Percentiles rank a stretch among this genome's conserved stretches.
Evolutionary conservation across 495 filamentous ascomycete genomes (phyloP).

Genomic region (Trichoderma virens): DNA sequence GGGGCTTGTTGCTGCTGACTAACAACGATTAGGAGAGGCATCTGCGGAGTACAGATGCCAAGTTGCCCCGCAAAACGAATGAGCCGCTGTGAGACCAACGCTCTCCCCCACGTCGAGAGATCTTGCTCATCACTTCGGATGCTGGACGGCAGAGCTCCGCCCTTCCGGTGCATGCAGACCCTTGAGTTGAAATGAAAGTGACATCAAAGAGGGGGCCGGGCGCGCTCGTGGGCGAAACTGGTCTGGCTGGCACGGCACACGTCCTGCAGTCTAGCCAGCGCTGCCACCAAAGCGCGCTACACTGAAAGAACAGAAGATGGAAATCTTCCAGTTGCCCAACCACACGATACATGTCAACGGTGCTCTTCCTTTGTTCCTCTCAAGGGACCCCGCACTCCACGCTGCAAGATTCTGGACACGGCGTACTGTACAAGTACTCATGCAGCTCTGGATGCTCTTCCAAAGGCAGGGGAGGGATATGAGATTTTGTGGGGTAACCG

Average conservation of each 20-base stretch:
- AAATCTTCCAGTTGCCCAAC: too few relatives aligned
- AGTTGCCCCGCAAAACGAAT: neutral
- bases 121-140: neutral
- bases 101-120: neutral
- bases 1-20: neutral
- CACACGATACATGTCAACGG: neutral
- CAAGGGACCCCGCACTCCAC: neutral
- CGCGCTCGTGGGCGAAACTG: too few relatives aligned
- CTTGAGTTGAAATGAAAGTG: neutral
- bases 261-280: too few relatives aligned
- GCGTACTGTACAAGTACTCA: too few relatives aligned
- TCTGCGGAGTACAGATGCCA: neutral
- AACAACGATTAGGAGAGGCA: neutral
- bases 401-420: neutral
- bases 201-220: neutral
- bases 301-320: too few relatives aligned
- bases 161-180: conserved; percentile 1
- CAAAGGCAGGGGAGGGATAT: neutral
- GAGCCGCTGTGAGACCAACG: neutral
- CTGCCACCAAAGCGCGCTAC: too few relatives aligned
- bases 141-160: neutral
- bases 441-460: neutral
- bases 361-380: neutral
- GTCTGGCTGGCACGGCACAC: too few relatives aligned
- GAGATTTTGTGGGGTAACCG: neutral